These are phyloP conservation scores for Zanthoxylum bungeanum DNA, from an alignment of 345 rosid species.

Conservation along the genomic window DNA sequence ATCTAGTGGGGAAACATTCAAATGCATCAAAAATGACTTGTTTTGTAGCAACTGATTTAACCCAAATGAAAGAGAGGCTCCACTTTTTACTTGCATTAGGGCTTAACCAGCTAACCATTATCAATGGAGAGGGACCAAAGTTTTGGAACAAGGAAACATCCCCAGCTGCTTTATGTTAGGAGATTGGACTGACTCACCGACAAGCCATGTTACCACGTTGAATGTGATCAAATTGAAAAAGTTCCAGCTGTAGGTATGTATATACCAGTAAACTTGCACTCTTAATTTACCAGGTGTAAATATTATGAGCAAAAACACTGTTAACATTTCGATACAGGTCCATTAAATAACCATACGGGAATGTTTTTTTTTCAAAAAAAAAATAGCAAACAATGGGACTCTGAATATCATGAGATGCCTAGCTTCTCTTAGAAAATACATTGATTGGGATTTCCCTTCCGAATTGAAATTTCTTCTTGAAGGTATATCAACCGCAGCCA, in stretches of 20 bases:
- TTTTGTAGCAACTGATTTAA: neutral
- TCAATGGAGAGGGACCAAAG: slow-evolving; percentile 12
- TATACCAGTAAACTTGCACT: neutral
- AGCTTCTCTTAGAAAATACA: neutral
- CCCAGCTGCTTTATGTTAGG: neutral
- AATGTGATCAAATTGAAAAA: slow-evolving; percentile 6
- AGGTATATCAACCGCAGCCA: neutral
- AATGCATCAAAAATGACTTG: neutral
- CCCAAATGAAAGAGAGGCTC: neutral
- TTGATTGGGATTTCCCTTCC: slow-evolving; percentile 6
- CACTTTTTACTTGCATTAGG: neutral
- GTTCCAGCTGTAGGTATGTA: neutral
- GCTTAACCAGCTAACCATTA: slow-evolving; percentile 3
- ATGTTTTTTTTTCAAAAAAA: slow-evolving; percentile 5
- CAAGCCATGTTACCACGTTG: slow-evolving; percentile 16
- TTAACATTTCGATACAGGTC: neutral
- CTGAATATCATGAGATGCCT: slow-evolving; percentile 3
- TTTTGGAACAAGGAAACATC: neutral
- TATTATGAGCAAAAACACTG: neutral
- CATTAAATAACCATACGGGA: neutral
- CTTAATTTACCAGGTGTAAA: neutral
- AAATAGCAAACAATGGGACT: neutral
- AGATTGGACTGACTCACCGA: neutral
- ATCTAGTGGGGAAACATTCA: neutral
- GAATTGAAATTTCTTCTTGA: neutral